Base-by-base conservation (phyloP, 139 green algal genomes). In the Tetradesmus obliquus region DNA sequence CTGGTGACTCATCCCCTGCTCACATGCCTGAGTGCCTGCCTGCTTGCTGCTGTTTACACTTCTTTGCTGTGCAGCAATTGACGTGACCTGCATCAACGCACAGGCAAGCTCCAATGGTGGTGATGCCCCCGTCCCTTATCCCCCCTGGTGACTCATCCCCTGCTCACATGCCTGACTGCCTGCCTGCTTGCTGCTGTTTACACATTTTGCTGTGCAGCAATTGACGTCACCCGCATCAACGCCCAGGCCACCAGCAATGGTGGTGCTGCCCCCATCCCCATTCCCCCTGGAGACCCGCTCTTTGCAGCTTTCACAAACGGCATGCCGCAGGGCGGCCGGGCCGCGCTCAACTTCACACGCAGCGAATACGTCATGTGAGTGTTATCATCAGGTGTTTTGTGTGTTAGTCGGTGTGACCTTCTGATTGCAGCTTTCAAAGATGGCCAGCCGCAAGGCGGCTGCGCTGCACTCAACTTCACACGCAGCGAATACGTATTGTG, bases 351-450 rank as follows among this genome's bases (percentile, higher is more conserved):
- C 1, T 88, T 79, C 84, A 88, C 84, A 5, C 71, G 84, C 55
- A 88, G 84, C 84, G 6, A 53, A 60, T 84, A 58, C 24, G 57
- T 58, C 24, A 84, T 8, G 79, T 84, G 74, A 45, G 32, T 45
- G 32, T 45, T 45, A 45, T n/a, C n/a, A n/a, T n/a, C n/a, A n/a
- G n/a, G n/a, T n/a, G n/a, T 45, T 45, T 0, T 45, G 32, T 0
- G 32, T 45, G 32, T 45, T 45, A 45, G 32, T 45, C 0, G 32
- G 32, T 45, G 32, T 45, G 84, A 89, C 20, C 84, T 62, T 13
- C 32, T 62, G 10, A 66, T 89, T n/a, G 79, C 32, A 5, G 58
- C 13, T 3, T 89, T 89, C 84, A 81, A 80, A 32, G n/a, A 88
- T 66, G 55, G 54, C 7, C 10, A 79, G n/a, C 57, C 57, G 57